Evolutionary conservation across 345 rosid genomes (phyloP).

Genomic region (Populus nigra): DNA sequence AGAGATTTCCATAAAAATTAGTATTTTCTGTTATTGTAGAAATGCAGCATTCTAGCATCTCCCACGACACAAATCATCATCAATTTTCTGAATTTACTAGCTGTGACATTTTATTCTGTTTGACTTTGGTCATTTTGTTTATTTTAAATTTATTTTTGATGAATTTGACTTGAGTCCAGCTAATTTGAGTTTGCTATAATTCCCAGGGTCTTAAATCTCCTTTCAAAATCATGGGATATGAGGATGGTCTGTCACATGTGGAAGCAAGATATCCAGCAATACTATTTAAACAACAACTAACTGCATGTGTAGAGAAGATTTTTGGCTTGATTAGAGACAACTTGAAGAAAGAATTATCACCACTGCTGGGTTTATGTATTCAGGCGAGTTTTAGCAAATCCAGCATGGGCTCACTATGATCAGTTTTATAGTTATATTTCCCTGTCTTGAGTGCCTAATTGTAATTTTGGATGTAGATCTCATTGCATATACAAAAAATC

Average conservation of each 20-base stretch:
- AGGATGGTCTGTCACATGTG: constrained; percentile 68
- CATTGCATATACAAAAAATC: background rate
- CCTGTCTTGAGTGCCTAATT: background rate
- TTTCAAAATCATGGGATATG: constrained; percentile 64
- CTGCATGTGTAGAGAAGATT: constrained; percentile 97
- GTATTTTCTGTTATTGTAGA: no score
- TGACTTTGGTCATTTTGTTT: background rate
- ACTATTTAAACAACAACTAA: constrained; percentile 88
- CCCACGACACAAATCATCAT: background rate
- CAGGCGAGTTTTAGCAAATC: constrained; percentile 52
- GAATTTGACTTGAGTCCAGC: background rate
- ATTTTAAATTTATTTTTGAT: background rate
- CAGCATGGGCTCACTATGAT: background rate
- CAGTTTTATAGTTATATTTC: background rate
- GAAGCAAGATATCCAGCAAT: constrained; percentile 98
- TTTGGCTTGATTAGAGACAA: constrained; percentile 96
- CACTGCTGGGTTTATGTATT: constrained; percentile 74
- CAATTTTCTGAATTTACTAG: background rate
- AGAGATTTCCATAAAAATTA: no score
- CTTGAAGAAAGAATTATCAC: constrained; percentile 86
- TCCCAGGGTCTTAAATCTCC: constrained; percentile 80
- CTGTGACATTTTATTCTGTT: background rate
- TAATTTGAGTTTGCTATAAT: constrained; percentile 23
- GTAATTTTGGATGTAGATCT: background rate
- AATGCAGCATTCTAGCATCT: no score